Conservation (phyloP, 2,329 filamentous ascomycete species). For the Colletotrichum scovillei region DNA sequence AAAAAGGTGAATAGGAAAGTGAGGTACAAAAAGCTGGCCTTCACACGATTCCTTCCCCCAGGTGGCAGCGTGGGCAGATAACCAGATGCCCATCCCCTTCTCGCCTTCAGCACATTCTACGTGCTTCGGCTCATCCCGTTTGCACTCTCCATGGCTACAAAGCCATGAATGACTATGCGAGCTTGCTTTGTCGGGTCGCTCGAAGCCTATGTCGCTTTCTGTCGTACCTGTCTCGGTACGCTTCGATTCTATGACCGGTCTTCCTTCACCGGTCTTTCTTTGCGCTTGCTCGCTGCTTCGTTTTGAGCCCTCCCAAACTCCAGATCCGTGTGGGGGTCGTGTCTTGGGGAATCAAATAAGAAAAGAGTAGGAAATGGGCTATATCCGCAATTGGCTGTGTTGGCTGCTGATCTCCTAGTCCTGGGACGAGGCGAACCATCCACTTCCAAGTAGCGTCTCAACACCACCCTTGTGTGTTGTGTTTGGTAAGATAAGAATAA, state of each 20-base stretch:
- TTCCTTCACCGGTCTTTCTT: background rate
- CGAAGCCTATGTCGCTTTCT: background rate
- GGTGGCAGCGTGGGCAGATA: slow-evolving; percentile 1
- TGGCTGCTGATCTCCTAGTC: background rate
- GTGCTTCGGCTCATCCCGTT: background rate
- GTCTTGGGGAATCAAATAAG: slow-evolving; percentile 5
- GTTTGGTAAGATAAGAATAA: too few species aligned
- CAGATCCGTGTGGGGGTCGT: background rate
- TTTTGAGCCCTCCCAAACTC: slow-evolving; percentile 3
- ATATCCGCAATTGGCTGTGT: background rate
- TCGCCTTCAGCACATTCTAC: background rate
- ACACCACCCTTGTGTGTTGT: background rate
- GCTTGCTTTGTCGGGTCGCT: background rate
- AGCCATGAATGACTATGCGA: background rate
- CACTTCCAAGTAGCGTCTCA: background rate
- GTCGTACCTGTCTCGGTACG: background rate
- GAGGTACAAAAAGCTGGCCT: background rate
- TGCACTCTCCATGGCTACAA: background rate
- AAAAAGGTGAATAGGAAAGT: background rate
- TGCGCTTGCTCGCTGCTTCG: background rate
- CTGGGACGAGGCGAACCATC: background rate
- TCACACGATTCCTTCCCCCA: background rate
- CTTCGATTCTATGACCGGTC: background rate
- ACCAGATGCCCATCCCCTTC: background rate
- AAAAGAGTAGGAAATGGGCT: background rate